Base-by-base conservation (phyloP, 2,329 filamentous ascomycete genomes). In the Fusarium nisikadoi region DNA sequence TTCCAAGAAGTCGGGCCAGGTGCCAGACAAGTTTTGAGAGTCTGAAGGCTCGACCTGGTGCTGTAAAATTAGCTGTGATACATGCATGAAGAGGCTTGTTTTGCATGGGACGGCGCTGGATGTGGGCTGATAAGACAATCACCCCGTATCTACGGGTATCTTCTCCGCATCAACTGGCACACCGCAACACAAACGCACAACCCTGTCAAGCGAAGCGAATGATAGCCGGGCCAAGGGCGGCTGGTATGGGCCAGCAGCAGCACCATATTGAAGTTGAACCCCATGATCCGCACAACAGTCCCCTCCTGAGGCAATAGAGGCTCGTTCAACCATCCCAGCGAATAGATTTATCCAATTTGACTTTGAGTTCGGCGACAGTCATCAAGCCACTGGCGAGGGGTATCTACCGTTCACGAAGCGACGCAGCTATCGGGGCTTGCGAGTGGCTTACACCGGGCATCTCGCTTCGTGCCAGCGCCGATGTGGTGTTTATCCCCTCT, bases 81-180 rank as follows among this genome's bases (percentile, higher is more conserved):
- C 50, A 42, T 41, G 46, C 36, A 53, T 38, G 20, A 56, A 54
- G 55, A 49, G 46, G 54, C 45, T 49, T 58, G 33, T 25, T 31
- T 50, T 53, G 29, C 45, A 57, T 38, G 38, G 29, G 39, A 60
- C 41, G 27, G 59, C 45, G 50, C 36, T 38, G 41, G 33, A 55
- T 60, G 47, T 75, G 73, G 65, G 62, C 58, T 69, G 72, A 76
- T 63, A 54, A 59, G 46, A 71, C 61, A 67, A 41, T 49, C 25
- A 43, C 31, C 42, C 45, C 25, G 57, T 49, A 56, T 67, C 47
- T 49, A 53, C 53, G 45, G 49, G 25, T 63, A 50, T 62, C 45
- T 58, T 66, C 60, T 70, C 69, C 66, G 42, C 70, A 64, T 59
- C 29, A 39, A 39, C 55, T 46, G 41, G 29, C 46, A 60, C 61